A percentile compares a stretch with the other conserved stretches of the same genome.
phyloP scores from a whole-genome alignment of 495 filamentous ascomycete genomes.

The Choiromyces venosus region DNA sequence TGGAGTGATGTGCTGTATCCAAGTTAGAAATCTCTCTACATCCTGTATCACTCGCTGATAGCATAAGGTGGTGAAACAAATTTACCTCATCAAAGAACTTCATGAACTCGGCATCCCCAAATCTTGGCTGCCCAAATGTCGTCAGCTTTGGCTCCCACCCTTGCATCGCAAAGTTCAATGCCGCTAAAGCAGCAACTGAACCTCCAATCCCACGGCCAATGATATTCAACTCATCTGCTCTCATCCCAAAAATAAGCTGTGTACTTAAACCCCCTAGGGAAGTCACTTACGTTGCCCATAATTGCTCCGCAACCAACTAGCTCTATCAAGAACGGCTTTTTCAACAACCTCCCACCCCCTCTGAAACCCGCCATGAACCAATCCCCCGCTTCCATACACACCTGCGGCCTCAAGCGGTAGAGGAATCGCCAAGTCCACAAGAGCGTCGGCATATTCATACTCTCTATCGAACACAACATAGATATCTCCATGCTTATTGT shows the following conservation, averaged over 20 bases:
- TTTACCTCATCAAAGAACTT: constrained; percentile 15
- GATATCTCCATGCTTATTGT: too few relatives aligned
- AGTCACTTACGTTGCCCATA: too few relatives aligned
- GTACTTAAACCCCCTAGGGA: constrained; percentile 14
- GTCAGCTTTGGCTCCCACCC: constrained; percentile 29
- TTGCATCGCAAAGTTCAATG: constrained; percentile 19
- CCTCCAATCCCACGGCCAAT: constrained; percentile 20
- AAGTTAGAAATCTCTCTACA: constrained; percentile 6
- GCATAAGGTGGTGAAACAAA: constrained; percentile 5
- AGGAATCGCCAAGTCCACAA: too few relatives aligned
- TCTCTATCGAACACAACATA: too few relatives aligned
- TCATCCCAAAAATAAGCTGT: constrained; percentile 24
- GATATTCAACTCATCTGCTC: constrained; percentile 13
- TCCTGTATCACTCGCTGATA: too few relatives aligned
- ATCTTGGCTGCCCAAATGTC: constrained; percentile 27
- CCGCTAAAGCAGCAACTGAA: constrained; percentile 22
- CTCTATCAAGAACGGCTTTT: too few relatives aligned
- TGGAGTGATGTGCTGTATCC: constrained; percentile 22
- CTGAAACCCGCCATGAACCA: constrained; percentile 17
- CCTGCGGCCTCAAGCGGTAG: too few relatives aligned
- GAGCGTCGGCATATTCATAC: too few relatives aligned
- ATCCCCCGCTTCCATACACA: too few relatives aligned
- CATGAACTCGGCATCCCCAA: constrained; percentile 24
- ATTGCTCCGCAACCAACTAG: too few relatives aligned
- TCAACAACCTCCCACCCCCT: too few relatives aligned